These are phyloP conservation scores for Heterobasidion irregulare DNA, from an alignment of 1,284 basidiomycete genomes.

Conservation along the genomic window DNA sequence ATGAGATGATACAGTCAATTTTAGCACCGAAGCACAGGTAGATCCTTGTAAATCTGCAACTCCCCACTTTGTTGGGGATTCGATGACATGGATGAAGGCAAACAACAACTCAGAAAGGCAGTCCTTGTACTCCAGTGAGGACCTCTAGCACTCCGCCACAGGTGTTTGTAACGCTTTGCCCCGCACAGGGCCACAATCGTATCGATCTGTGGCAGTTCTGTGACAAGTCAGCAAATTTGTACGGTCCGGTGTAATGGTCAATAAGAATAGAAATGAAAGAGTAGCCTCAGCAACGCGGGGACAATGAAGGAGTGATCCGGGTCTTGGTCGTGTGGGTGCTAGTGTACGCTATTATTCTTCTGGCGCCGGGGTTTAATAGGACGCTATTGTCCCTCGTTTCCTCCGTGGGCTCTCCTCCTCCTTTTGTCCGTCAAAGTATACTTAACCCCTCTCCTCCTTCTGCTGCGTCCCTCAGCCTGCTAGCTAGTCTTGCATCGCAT, in stretches of 20 bases:
- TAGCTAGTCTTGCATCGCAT: conserved; percentile 5
- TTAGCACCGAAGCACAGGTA: too few relatives aligned
- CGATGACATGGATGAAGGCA: too few relatives aligned
- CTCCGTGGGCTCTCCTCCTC: not conserved
- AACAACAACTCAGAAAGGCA: not conserved
- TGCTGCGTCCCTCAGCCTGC: not conserved
- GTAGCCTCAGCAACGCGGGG: too few relatives aligned
- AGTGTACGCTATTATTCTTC: not conserved
- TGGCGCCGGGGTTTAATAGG: not conserved
- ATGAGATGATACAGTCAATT: too few relatives aligned
- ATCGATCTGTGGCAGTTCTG: not conserved
- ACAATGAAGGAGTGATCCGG: not conserved
- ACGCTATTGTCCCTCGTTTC: not conserved
- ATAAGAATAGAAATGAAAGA: not conserved
- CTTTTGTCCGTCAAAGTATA: not conserved
- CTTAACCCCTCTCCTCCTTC: not conserved
- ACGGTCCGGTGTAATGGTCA: not conserved
- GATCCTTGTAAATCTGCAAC: not conserved
- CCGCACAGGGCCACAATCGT: not conserved
- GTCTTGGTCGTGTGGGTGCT: not conserved
- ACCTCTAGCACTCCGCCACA: not conserved
- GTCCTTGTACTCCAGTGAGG: not conserved
- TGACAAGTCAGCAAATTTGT: too few relatives aligned
- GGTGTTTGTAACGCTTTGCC: not conserved
- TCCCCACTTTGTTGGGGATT: not conserved